These are phyloP conservation scores for Westerdykella ornata DNA, from an alignment of 2,329 filamentous ascomycete species.

Conservation along the genomic window DNA sequence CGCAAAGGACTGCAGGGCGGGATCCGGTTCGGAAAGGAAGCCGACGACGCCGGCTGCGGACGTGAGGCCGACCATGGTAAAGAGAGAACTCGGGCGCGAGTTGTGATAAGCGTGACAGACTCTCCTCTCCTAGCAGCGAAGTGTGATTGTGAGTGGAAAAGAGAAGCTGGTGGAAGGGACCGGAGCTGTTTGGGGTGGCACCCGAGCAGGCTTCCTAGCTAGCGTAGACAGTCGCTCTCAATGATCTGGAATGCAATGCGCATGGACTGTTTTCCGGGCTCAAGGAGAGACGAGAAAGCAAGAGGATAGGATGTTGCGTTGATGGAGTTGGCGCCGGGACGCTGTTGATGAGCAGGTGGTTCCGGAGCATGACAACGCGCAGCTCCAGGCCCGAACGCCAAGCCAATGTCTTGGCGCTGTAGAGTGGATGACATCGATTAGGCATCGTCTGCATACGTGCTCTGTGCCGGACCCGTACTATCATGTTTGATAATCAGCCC, in stretches of 20 bases:
- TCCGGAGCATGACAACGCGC: conserved; percentile 5
- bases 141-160: conserved; percentile 18
- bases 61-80: conserved; percentile 78
- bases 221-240: conserved; percentile 8
- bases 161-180: conserved; percentile 32
- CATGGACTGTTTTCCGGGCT: conserved; percentile 11
- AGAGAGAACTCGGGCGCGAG: conserved; percentile 4
- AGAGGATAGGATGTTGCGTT: conserved; percentile 14
- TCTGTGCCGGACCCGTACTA: too few relatives aligned
- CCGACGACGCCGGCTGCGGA: conserved; percentile 92
- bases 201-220: conserved; percentile 18
- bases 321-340: conserved; percentile 30
- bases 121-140: conserved; percentile 4
- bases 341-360: conserved; percentile 18
- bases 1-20: conserved; percentile 89
- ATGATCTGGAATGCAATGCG: conserved; percentile 10
- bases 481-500: too few relatives aligned
- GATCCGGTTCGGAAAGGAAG: conserved; percentile 90
- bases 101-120: background rate
- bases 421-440: background rate
- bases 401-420: background rate
- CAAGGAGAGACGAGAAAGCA: conserved; percentile 29
- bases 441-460: background rate
- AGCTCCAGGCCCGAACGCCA: background rate
- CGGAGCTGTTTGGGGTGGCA: conserved; percentile 35